Conservation (phyloP, 2,329 filamentous ascomycete species). For the Fusarium sp. region DNA sequence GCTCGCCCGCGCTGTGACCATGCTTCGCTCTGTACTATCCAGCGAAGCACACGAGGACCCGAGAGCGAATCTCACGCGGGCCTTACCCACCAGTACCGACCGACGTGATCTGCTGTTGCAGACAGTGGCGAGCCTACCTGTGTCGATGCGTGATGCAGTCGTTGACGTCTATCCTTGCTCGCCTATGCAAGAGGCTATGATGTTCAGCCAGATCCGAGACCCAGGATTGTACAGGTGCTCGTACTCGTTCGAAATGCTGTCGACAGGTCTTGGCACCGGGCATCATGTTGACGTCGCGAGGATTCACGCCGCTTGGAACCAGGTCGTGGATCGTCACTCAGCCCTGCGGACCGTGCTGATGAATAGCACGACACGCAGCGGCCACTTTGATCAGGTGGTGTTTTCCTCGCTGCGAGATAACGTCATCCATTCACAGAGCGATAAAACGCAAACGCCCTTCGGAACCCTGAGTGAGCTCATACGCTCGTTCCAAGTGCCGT, state of each 20-base stretch:
- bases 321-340: slow-evolving; percentile 15
- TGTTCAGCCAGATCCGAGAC: slow-evolving; percentile 16
- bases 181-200: slow-evolving; percentile 16
- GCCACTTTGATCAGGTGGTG: slow-evolving; percentile 17
- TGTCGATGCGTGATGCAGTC: slow-evolving; percentile 14
- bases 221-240: slow-evolving; percentile 10
- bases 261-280: slow-evolving; percentile 16
- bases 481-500: slow-evolving; percentile 16
- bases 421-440: slow-evolving; percentile 12
- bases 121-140: slow-evolving; percentile 13
- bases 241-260: slow-evolving; percentile 16
- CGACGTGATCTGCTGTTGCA: slow-evolving; percentile 15
- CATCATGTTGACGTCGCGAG: slow-evolving; percentile 15
- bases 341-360: slow-evolving; percentile 12
- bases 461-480: slow-evolving; percentile 15
- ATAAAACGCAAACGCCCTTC: slow-evolving; percentile 15
- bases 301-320: slow-evolving; percentile 15
- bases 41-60: slow-evolving; percentile 5
- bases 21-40: slow-evolving; percentile 14
- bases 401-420: slow-evolving; percentile 13
- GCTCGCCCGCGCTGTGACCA: slow-evolving; percentile 12
- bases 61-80: slow-evolving; percentile 11
- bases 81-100: slow-evolving; percentile 14
- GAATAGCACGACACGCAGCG: slow-evolving; percentile 15
- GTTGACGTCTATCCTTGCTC: slow-evolving; percentile 15